These are phyloP conservation scores for Flaveria bidentis DNA, from an alignment of 129 eudicot genomes.

Conservation along the genomic window DNA sequence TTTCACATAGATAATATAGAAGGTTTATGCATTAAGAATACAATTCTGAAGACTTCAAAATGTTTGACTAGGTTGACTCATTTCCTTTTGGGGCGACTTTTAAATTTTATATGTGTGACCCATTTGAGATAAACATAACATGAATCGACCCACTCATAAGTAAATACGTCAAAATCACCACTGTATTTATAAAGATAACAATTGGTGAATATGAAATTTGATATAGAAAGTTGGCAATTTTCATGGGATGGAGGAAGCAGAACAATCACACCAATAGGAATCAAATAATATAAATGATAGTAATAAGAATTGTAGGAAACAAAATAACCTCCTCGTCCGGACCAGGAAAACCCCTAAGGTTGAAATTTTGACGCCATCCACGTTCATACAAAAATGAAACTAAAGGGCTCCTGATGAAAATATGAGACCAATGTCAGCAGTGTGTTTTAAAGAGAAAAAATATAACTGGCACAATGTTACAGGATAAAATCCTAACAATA, in stretches of 20 bases:
- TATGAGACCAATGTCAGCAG: background rate
- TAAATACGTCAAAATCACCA: background rate
- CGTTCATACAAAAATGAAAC: constrained; percentile 90
- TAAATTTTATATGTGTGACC: background rate
- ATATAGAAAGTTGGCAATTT: background rate
- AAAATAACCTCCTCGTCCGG: constrained; percentile 84
- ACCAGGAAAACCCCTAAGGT: constrained; percentile 82
- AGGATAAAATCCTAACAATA: background rate
- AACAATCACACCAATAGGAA: background rate
- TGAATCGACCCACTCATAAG: background rate
- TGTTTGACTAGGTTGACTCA: background rate
- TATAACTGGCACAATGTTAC: background rate
- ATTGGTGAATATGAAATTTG: background rate
- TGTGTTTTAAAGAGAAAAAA: constrained; percentile 11
- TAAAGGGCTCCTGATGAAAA: constrained; percentile 72
- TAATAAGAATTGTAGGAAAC: background rate
- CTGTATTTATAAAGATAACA: background rate
- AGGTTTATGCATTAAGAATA: background rate
- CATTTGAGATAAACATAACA: background rate
- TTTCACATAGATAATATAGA: background rate
- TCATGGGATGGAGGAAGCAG: background rate
- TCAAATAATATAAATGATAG: background rate
- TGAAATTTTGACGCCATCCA: constrained; percentile 97
- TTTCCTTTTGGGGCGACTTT: background rate
- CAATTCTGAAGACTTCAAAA: background rate